Evolutionary conservation across 1,284 basidiomycete genomes (phyloP), one percentile per base, ranked within the genome.

Genomic region (Rhodotorula glutinis): DNA sequence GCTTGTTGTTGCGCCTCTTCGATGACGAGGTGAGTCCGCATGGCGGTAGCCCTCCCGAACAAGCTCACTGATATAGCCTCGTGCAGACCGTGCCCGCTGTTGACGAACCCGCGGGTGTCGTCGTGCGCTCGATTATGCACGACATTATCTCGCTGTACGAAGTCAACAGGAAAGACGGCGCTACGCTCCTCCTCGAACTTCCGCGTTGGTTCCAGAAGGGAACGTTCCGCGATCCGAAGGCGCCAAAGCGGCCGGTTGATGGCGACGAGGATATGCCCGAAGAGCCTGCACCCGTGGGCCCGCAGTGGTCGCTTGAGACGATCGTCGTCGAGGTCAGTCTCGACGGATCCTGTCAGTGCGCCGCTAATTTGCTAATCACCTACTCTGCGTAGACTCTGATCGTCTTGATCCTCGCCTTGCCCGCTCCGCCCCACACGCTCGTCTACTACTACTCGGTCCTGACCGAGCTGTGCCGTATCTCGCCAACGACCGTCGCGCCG

Each of bases 81-180:
- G 2, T 30, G 14, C 57, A 69, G 69, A 56, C 64, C 13, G 70
- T 72, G 1, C 73, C 73, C 7, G n/a, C 41, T 23, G 17, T 29
- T 19, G 58, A 62, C 52, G 57, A 64, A 66, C 33, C 72, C 47
- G 56, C 65, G 27, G 69, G 72, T 38, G 51, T 66, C 49, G 38
- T 67, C 52, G 30, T 46, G 30, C 88, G 89, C 30, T 85, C 87
- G 14, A 82, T 88, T 33, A 78, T 97, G 14, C 80, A 86, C n/a
- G 94, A 98, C 77, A 85, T 90, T 55, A 81, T 97, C 62, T 87
- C 92, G 73, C 88, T 98, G 40, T 98, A 91, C 77, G 95, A 98
- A 79, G 86, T 96, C 56, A 98, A 99, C 79, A 86, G 95, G 62
- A 97, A 96, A 79, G 95, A 98, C 76, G 91, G 89, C 74, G 92